Conservation (phyloP, 768 basidiomycete genomes). For the Leccinum subtestaceum region DNA sequence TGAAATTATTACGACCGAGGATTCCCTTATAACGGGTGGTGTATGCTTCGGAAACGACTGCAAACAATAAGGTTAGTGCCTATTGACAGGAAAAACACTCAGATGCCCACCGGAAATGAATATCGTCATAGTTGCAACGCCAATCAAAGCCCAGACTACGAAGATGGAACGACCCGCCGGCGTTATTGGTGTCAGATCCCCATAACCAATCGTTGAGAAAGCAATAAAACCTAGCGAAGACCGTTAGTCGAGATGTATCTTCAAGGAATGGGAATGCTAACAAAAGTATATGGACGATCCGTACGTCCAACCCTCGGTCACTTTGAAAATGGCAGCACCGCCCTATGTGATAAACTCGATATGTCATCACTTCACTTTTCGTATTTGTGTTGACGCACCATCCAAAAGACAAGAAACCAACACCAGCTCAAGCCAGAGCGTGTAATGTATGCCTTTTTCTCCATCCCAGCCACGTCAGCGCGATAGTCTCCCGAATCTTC, state of each 20-base stretch:
- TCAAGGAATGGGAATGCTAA: slow-evolving; percentile 30
- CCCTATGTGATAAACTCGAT: slow-evolving; percentile 35
- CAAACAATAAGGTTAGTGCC: not conserved
- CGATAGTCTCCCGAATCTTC: slow-evolving; percentile 18
- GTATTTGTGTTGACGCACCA: slow-evolving; percentile 39
- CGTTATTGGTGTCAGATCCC: slow-evolving; percentile 59
- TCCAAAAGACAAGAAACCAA: slow-evolving; percentile 78
- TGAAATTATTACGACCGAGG: slow-evolving; percentile 45
- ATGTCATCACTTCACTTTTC: not conserved
- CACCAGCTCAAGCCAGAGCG: slow-evolving; percentile 56
- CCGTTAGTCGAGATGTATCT: not conserved
- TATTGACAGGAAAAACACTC: not conserved
- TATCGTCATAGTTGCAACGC: slow-evolving; percentile 74
- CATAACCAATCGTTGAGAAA: slow-evolving; percentile 75
- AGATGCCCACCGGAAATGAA: slow-evolving; percentile 59
- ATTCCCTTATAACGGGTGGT: slow-evolving; percentile 61
- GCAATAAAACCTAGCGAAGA: slow-evolving; percentile 55
- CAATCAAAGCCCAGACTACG: slow-evolving; percentile 74
- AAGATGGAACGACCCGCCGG: slow-evolving; percentile 75
- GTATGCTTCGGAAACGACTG: slow-evolving; percentile 67
- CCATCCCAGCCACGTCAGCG: slow-evolving; percentile 33
- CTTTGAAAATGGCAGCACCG: slow-evolving; percentile 53
- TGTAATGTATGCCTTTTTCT: slow-evolving; percentile 52
- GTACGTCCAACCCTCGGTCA: slow-evolving; percentile 69
- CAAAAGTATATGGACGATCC: slow-evolving; percentile 71